Conservation (phyloP, 768 basidiomycete genomes). For the Lactarius sp. region DNA sequence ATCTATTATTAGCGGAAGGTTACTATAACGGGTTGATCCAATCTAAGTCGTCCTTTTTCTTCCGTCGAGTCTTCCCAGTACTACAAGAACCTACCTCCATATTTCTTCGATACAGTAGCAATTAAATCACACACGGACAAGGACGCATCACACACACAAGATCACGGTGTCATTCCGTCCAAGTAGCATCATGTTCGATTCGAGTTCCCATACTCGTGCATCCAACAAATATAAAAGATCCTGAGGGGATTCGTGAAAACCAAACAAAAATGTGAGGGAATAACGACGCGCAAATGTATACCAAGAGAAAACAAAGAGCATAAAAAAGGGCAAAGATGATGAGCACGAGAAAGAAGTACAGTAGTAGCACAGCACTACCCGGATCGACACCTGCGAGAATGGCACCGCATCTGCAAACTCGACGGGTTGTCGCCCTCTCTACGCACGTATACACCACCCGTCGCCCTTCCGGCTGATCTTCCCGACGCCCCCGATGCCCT, state of each 20-base stretch:
- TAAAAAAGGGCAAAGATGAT: neutral
- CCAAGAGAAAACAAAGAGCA: neutral
- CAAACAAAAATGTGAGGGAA: no score
- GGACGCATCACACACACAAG: no score
- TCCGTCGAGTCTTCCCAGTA: no score
- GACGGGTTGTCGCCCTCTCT: neutral
- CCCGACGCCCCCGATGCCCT: conserved; percentile 89
- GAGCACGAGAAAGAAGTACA: neutral
- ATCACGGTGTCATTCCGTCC: conserved; percentile 22
- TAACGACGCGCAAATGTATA: neutral
- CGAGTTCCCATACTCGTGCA: neutral
- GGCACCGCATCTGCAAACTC: no score
- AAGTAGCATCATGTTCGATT: neutral
- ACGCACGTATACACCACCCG: conserved; percentile 71
- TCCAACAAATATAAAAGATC: neutral
- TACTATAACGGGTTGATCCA: no score
- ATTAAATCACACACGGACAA: no score
- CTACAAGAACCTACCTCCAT: no score
- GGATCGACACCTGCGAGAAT: neutral
- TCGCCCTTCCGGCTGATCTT: conserved; percentile 73
- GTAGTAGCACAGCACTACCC: neutral
- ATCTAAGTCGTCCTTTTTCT: no score
- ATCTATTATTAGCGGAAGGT: no score
- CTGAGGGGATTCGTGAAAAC: neutral
- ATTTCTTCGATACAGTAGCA: no score